These are phyloP conservation scores for Pneumocystis wakefieldiae DNA, from an alignment of 1,139 yeast genomes.

Conservation along the genomic window DNA sequence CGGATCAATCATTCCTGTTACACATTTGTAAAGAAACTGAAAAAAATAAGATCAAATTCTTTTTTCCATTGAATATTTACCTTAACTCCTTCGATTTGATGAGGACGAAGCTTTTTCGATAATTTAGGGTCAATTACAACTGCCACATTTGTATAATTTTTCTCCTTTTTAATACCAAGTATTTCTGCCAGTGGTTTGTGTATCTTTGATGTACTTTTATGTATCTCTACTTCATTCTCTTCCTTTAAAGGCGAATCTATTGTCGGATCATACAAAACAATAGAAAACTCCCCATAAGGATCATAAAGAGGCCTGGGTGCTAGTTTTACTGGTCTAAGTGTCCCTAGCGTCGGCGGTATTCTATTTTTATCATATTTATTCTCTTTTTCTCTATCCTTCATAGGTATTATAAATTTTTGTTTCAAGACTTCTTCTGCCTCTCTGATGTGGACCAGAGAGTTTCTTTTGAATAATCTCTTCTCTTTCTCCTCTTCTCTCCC, in stretches of 20 bases:
- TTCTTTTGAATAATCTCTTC: slow-evolving; percentile 1
- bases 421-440: slow-evolving; percentile 13
- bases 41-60: background rate
- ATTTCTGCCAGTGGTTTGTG: slow-evolving; percentile 70
- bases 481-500: slow-evolving; percentile 9
- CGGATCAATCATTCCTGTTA: slow-evolving; percentile 74
- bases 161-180: slow-evolving; percentile 53
- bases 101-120: slow-evolving; percentile 78
- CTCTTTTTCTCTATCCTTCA: slow-evolving; percentile 22
- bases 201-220: slow-evolving; percentile 5
- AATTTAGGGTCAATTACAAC: slow-evolving; percentile 89
- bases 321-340: slow-evolving; percentile 48
- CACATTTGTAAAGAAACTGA: slow-evolving; percentile 65
- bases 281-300: slow-evolving; percentile 85
- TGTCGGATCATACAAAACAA: slow-evolving; percentile 89
- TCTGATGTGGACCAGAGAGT: slow-evolving; percentile 2
- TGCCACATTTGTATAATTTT: slow-evolving; percentile 54
- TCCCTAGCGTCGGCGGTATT: slow-evolving; percentile 64
- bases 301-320: slow-evolving; percentile 88
- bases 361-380: slow-evolving; percentile 10
- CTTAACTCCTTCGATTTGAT: slow-evolving; percentile 92
- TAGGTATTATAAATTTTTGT: slow-evolving; percentile 27
- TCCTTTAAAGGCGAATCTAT: slow-evolving; percentile 40
- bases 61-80: background rate
- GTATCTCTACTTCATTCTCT: slow-evolving; percentile 1